phyloP scores from a whole-genome alignment of 202 grass and related monocot species.

The Panicum hallii region DNA sequence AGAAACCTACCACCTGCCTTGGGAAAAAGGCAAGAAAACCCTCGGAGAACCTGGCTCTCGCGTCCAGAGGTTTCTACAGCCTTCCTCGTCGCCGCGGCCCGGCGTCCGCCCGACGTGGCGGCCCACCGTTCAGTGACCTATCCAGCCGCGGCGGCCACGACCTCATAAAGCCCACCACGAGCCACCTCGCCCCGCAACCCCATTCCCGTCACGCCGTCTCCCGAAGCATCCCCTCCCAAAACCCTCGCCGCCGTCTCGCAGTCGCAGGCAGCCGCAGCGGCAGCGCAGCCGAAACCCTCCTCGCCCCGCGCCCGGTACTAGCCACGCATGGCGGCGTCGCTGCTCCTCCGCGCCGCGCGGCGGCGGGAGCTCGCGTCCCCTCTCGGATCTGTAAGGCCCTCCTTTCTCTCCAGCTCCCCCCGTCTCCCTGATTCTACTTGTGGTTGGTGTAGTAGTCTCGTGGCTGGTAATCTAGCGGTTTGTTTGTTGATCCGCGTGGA shows the following conservation, averaged over 20 bases:
- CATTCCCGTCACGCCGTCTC: slow-evolving; percentile 13
- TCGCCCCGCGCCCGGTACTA: neutral
- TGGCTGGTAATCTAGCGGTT: neutral
- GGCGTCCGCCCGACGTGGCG: slow-evolving; percentile 8
- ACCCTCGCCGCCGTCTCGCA: slow-evolving; percentile 30
- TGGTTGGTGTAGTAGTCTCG: neutral
- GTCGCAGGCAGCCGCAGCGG: neutral
- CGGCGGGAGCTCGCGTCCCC: slow-evolving; percentile 63
- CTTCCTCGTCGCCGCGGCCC: slow-evolving; percentile 14
- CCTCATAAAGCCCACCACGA: slow-evolving; percentile 24
- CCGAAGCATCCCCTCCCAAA: slow-evolving; percentile 48
- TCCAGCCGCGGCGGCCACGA: neutral
- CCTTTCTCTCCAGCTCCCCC: neutral
- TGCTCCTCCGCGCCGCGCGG: slow-evolving; percentile 65
- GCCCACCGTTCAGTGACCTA: slow-evolving; percentile 30
- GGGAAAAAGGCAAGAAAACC: slow-evolving; percentile 14
- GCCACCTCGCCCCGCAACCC: neutral
- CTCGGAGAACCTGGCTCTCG: neutral
- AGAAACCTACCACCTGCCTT: neutral
- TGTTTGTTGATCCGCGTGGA: neutral
- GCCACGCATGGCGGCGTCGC: slow-evolving; percentile 60
- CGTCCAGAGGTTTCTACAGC: slow-evolving; percentile 22
- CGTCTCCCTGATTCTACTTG: neutral
- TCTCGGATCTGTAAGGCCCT: slow-evolving; percentile 58
- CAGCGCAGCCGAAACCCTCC: slow-evolving; percentile 22